Conservation (phyloP, 75 land plant genomes). For the Larix kaempferi region DNA sequence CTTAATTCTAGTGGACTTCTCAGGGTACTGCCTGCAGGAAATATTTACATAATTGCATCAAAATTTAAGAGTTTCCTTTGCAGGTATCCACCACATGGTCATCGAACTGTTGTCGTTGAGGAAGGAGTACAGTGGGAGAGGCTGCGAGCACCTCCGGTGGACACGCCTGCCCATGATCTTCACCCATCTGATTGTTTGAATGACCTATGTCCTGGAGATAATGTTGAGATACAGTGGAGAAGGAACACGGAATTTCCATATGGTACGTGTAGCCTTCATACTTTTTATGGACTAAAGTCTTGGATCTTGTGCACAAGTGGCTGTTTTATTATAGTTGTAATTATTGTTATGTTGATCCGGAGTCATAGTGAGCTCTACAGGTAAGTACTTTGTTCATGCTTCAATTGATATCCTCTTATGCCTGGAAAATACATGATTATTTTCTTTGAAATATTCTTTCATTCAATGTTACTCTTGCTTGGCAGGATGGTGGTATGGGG, state of each 20-base stretch:
- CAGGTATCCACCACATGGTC: constrained; percentile 96
- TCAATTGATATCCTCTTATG: not conserved
- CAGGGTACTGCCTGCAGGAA: not conserved
- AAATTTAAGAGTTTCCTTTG: constrained; percentile 3
- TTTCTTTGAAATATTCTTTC: not conserved
- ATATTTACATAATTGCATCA: not conserved
- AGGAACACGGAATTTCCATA: constrained; percentile 93
- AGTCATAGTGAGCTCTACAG: not conserved
- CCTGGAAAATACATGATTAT: not conserved
- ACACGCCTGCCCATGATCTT: constrained; percentile 78
- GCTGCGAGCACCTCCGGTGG: constrained; percentile 77
- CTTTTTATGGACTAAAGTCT: not conserved
- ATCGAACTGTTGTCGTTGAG: constrained; percentile 60
- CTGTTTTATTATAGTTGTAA: too few species aligned
- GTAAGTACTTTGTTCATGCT: not conserved
- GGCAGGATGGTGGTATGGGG: constrained; percentile 98
- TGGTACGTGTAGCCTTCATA: constrained; percentile 37
- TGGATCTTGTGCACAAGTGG: not conserved
- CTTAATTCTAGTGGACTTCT: not conserved
- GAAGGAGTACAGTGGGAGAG: constrained; percentile 73
- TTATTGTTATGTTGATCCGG: not conserved
- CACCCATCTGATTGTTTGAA: constrained; percentile 74
- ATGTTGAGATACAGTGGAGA: constrained; percentile 98
- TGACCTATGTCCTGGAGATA: constrained; percentile 81
- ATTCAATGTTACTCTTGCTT: not conserved